Evolutionary conservation across 129 eudicot species (phyloP).

Genomic region (Centrapalus pauciflorus): DNA sequence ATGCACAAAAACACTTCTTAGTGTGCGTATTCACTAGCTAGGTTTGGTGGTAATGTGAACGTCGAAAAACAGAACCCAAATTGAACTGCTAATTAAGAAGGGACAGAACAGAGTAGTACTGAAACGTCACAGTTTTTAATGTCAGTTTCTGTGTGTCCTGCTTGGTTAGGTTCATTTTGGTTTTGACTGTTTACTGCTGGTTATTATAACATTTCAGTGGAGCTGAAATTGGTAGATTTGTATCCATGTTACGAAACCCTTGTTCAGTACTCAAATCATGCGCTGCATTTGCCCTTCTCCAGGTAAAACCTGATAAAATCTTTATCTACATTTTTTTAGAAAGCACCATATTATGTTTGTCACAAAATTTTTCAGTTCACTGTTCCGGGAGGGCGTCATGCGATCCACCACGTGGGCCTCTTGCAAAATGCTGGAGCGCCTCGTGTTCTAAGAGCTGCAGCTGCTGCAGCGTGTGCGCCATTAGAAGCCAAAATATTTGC

Average conservation of each 20-base stretch:
- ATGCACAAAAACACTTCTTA: too few species aligned
- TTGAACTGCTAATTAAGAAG: too few species aligned
- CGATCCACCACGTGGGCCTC: constrained; percentile 74
- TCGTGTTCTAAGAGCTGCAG: constrained; percentile 75
- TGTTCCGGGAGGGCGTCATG: constrained; percentile 84
- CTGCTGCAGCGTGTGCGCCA: constrained; percentile 89
- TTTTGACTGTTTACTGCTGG: not conserved
- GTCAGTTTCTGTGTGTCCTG: too few species aligned
- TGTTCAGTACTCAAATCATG: constrained; percentile 82
- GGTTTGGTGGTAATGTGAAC: too few species aligned
- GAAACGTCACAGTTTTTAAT: too few species aligned
- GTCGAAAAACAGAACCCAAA: too few species aligned
- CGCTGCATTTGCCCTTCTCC: constrained; percentile 96
- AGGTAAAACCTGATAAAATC: too few species aligned
- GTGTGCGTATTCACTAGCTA: too few species aligned
- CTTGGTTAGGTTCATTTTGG: too few species aligned
- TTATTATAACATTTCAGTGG: constrained; percentile 41
- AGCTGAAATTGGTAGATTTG: constrained; percentile 90
- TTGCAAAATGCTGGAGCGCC: constrained; percentile 69
- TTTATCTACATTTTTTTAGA: too few species aligned
- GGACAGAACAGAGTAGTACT: too few species aligned
- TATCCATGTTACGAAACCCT: constrained; percentile 75
- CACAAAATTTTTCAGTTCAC: constrained; percentile 59
- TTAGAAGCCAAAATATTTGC: constrained; percentile 87
- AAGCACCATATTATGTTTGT: not conserved